Evolutionary conservation across 2,329 filamentous ascomycete species (phyloP), one percentile per base, ranked within the genome.

Genomic region (Exophiala viscosa): DNA sequence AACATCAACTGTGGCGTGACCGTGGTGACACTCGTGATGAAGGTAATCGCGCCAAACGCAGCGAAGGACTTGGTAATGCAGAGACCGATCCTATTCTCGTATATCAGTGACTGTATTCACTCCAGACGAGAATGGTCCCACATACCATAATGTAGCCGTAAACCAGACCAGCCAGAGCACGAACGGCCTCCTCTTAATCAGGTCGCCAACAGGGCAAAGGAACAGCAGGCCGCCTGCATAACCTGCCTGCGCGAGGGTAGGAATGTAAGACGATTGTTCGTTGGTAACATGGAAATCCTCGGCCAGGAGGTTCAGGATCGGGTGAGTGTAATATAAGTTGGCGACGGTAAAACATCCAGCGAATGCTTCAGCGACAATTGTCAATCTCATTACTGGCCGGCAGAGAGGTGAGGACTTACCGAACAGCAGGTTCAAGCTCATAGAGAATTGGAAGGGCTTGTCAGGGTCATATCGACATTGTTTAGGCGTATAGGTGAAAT

Each of bases 1-100:
- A 93, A 82, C 86, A 93, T 89, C 52, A 86, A 71, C 67, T 86
- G 84, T 13, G 87, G 88, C 2, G 88, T 92, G 1, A 92, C 88
- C 0, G 88, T 93, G 2, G 86, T 86, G n/a, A 86, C 70, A 17
- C 85, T 84, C 6, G 82, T 83, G 48, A 92, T 70, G 69, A 88
- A 92, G 5, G 85, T 88, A n/a, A 92, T 73, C 1, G 77, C 83
- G 0, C 81, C 76, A 67, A 93, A 92, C 5, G 78, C 76, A 0
- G 71, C 65, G 59, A 90, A 86, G 2, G 77, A 78, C 2, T 72
- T 72, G 0, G 88, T 92, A 1, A 90, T 66, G 57, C 86, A 90
- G 4, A 90, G 76, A 0, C 82, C 85, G 43, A 92, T 62, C 58
- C 58, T 60, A 33, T 20, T 40, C 17, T 28, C 35, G 9, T 34